A percentile compares a stretch with the other conserved stretches of the same genome.
These are phyloP conservation scores for Betula pendula DNA, from an alignment of 306 rosid genomes.

Conservation along the genomic window DNA sequence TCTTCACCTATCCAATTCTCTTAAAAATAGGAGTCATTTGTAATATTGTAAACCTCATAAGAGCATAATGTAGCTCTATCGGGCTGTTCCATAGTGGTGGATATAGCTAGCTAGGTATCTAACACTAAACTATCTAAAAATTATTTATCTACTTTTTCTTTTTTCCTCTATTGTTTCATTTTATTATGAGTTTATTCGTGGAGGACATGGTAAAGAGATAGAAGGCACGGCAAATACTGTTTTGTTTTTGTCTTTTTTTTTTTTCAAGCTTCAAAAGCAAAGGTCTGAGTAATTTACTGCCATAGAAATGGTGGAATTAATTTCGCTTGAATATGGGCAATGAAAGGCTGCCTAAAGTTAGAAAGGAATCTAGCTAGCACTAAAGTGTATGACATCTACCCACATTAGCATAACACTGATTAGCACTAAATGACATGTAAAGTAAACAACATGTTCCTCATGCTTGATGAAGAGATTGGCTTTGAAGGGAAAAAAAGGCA, in stretches of 20 bases:
- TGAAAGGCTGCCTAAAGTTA: constrained; percentile 41
- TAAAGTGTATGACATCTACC: constrained; percentile 38
- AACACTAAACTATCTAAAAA: too few relatives aligned
- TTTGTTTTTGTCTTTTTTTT: too few relatives aligned
- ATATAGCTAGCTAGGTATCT: too few relatives aligned
- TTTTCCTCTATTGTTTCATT: too few relatives aligned
- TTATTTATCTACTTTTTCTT: too few relatives aligned
- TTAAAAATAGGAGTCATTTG: too few relatives aligned
- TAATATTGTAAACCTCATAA: too few relatives aligned
- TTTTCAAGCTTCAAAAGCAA: constrained; percentile 23
- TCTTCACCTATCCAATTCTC: too few relatives aligned
- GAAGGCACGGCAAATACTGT: neutral
- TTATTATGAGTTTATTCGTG: too few relatives aligned
- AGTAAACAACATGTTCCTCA: constrained; percentile 25
- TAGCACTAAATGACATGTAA: constrained; percentile 22
- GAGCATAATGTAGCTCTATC: too few relatives aligned
- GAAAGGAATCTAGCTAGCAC: constrained; percentile 45
- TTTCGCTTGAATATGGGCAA: constrained; percentile 45
- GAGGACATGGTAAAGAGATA: too few relatives aligned
- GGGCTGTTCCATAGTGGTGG: too few relatives aligned
- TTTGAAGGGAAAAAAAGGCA: neutral
- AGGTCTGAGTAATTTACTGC: constrained; percentile 31
- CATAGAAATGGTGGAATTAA: constrained; percentile 27
- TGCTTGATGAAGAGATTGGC: constrained; percentile 19
- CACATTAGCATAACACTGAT: constrained; percentile 16